A percentile compares a stretch with the other conserved stretches of the same genome.
Conservation (phyloP, 2,329 filamentous ascomycete species). For the Capronia epimyces region DNA sequence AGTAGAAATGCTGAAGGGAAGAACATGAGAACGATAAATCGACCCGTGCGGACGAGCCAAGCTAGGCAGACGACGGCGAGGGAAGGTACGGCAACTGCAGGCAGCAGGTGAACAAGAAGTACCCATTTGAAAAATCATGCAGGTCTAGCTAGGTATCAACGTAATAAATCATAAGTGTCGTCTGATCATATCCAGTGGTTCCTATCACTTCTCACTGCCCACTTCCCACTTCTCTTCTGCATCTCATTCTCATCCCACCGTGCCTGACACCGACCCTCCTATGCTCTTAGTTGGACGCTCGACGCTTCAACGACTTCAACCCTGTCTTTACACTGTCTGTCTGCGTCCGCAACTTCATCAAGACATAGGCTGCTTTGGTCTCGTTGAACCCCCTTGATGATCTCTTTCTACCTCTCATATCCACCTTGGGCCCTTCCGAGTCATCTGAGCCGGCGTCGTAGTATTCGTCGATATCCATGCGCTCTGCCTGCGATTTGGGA, state of each 20-base stretch:
- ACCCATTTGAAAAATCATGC: no score
- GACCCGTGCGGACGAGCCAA: not conserved
- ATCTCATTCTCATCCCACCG: not conserved
- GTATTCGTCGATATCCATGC: conserved; percentile 16
- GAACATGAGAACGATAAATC: not conserved
- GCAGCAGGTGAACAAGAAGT: no score
- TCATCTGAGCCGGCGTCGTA: conserved; percentile 21
- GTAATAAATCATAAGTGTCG: not conserved
- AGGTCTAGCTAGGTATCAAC: not conserved
- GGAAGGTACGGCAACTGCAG: not conserved
- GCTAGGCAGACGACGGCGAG: not conserved
- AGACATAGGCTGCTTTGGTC: conserved; percentile 35
- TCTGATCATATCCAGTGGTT: not conserved
- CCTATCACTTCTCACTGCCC: not conserved
- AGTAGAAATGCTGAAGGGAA: not conserved
- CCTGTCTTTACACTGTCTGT: conserved; percentile 11
- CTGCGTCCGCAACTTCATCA: conserved; percentile 26
- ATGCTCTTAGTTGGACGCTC: conserved; percentile 25
- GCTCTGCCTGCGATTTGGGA: conserved; percentile 1
- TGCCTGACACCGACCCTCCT: not conserved
- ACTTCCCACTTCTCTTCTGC: not conserved
- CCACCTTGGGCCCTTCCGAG: conserved; percentile 7
- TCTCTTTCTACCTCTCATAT: conserved; percentile 9
- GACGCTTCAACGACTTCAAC: conserved; percentile 33
- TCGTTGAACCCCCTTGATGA: conserved; percentile 27